Base-by-base conservation (phyloP, 2,329 filamentous ascomycete genomes). In the Teratosphaeria nubilosa region DNA sequence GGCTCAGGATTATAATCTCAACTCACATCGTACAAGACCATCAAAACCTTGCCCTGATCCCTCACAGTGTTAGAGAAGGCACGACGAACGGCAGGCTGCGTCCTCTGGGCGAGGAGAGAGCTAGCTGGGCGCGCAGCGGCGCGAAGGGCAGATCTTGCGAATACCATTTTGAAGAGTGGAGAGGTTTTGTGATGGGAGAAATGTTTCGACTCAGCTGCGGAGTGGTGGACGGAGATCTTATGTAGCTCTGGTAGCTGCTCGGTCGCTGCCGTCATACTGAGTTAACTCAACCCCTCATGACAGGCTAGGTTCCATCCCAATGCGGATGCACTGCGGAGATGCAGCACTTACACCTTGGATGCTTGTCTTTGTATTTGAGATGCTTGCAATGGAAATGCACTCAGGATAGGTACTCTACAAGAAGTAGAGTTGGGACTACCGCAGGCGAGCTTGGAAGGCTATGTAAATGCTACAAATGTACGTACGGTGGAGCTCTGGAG, bases 1-100 rank as follows among this genome's bases (percentile, higher is more conserved):
- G 54, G 22, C 24, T 54, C 27, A 32, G 20, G 22, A 20, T 24
- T 6, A 9, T 30, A n/a, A n/a, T 53, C 50, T 31, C 27, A 16
- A 79, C 82, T 78, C 78, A 85, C 91, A 78, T 96, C 91, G 82
- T 96, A 96, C 68, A 96, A 84, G 69, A 95, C 89, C 73, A 91
- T 82, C 74, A 96, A 86, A 78, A 96, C 89, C 81, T 96, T 96
- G 80, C 91, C 91, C 91, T 96, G 82, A 22, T 48, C 41, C 41
- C 41, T 48, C 41, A 48, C 41, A 22, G 41, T 48, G 16, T 48
- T 78, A 83, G 83, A 68, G 79, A 79, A 65, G 85, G 80, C 69
- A 60, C 70, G 66, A 54, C 65, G 66, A 54, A 73, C 67, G 63
- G 74, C 68, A 50, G 65, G 53, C 61, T 74, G 69, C 50, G 73